Percentiles rank a stretch among this genome's conserved stretches.
Conservation (phyloP, 1,284 basidiomycete genomes). For the Heliocybe sulcata region DNA sequence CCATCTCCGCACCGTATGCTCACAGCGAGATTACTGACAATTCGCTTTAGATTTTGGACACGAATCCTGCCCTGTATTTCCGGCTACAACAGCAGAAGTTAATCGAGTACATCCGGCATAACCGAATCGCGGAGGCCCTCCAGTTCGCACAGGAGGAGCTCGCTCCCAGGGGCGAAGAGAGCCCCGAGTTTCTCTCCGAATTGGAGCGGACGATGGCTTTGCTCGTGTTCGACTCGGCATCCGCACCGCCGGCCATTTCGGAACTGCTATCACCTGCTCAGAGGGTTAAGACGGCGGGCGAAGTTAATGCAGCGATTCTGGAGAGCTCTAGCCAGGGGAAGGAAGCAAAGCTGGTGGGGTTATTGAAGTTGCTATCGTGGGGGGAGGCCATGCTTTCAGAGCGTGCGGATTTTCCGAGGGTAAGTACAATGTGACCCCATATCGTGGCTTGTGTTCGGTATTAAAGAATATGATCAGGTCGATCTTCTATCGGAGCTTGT, state of each 20-base stretch:
- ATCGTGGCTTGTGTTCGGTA: not conserved
- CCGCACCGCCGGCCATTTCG: conserved; percentile 59
- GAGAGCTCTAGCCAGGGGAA: conserved; percentile 88
- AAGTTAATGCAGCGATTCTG: conserved; percentile 93
- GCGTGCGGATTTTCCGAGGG: conserved; percentile 70
- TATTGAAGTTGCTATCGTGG: conserved; percentile 84
- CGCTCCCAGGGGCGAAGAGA: conserved; percentile 92
- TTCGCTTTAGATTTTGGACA: conserved; percentile 81
- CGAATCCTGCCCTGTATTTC: conserved; percentile 86
- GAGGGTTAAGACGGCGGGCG: conserved; percentile 86
- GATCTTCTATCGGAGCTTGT: not conserved
- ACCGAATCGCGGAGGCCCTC: conserved; percentile 74
- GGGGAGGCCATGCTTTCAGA: conserved; percentile 79
- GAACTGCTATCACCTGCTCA: conserved; percentile 83
- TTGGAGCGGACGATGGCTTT: conserved; percentile 95
- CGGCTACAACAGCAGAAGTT: conserved; percentile 91
- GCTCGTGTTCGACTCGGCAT: conserved; percentile 79
- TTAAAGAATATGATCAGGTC: not conserved
- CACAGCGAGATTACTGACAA: conserved; percentile 7
- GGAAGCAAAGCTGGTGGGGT: conserved; percentile 84
- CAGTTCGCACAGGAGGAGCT: conserved; percentile 90
- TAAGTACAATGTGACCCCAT: conserved; percentile 18
- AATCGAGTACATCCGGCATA: conserved; percentile 90
- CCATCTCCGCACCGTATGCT: conserved; percentile 14
- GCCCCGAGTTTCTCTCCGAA: conserved; percentile 87